A percentile compares a stretch with the other conserved stretches of the same genome.
Conservation (phyloP, 345 rosid species). For the Anastatica hierochuntica region DNA sequence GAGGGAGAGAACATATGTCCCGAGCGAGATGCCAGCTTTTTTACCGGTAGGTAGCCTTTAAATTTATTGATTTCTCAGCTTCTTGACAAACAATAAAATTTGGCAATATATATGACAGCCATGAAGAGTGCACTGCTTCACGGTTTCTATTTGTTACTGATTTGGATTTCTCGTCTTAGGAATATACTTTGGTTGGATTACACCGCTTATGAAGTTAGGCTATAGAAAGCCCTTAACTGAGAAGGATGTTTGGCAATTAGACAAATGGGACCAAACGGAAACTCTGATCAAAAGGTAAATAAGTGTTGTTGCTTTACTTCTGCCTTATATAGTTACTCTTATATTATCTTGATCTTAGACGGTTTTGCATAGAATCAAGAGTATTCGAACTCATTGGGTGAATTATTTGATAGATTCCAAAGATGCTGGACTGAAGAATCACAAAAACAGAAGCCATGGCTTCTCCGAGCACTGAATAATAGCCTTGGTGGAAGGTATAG, state of each 20-base stretch:
- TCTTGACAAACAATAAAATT: neutral
- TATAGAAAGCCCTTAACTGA: constrained; percentile 80
- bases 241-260: constrained; percentile 88
- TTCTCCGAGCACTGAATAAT: constrained; percentile 73
- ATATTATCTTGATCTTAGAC: neutral
- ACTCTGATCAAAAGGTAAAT: constrained; percentile 52
- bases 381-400: neutral
- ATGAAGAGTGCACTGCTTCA: neutral
- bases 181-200: constrained; percentile 77
- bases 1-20: constrained; percentile 76
- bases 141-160: constrained; percentile 8
- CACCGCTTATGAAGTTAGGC: constrained; percentile 80
- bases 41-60: constrained; percentile 62
- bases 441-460: constrained; percentile 61
- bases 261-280: constrained; percentile 84
- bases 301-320: neutral
- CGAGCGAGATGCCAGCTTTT: constrained; percentile 53
- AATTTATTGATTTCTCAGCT: neutral
- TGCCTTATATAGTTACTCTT: neutral
- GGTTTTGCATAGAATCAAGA: neutral
- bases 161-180: constrained; percentile 31
- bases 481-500: constrained; percentile 78
- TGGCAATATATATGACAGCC: neutral
- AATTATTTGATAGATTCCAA: constrained; percentile 47
- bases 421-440: constrained; percentile 69